Percentiles rank a stretch among this genome's conserved stretches.
phyloP scores from a whole-genome alignment of 768 basidiomycete genomes.

The Kwoniella pini region DNA sequence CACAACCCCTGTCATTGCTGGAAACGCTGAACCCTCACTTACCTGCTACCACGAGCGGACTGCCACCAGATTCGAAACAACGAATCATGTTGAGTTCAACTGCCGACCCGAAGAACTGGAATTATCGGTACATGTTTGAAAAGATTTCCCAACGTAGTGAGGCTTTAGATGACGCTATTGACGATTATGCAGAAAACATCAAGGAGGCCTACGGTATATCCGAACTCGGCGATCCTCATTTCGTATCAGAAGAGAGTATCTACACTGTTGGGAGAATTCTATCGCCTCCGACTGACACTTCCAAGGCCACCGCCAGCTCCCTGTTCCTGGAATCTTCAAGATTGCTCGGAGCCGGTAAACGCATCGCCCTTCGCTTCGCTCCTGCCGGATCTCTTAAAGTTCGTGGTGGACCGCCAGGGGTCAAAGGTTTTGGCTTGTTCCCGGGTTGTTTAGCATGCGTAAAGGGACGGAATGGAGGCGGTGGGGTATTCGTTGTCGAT shows the following conservation, averaged over 20 bases:
- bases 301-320: conserved; percentile 72
- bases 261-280: conserved; percentile 68
- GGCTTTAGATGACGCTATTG: conserved; percentile 81
- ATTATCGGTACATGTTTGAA: conserved; percentile 86
- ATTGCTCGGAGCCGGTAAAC: conserved; percentile 62
- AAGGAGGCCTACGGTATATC: conserved; percentile 67
- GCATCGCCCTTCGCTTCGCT: conserved; percentile 72
- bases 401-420: conserved; percentile 65
- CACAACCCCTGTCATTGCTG: conserved; percentile 51
- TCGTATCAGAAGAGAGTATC: conserved; percentile 66
- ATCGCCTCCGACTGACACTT: conserved; percentile 56
- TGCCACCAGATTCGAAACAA: conserved; percentile 25
- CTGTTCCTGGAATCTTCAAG: conserved; percentile 83
- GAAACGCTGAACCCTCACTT: conserved; percentile 57
- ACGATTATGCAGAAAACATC: conserved; percentile 76
- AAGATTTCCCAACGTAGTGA: conserved; percentile 80
- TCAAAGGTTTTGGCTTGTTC: conserved; percentile 72
- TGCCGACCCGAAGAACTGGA: conserved; percentile 48
- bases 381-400: conserved; percentile 62
- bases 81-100: conserved; percentile 47
- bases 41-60: conserved; percentile 20
- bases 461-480: conserved; percentile 87
- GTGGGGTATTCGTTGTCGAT: conserved; percentile 77
- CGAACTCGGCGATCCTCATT: conserved; percentile 77
- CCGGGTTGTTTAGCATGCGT: conserved; percentile 85